Percentiles rank a stretch among this genome's conserved stretches.
phyloP scores from a whole-genome alignment of 257 asterid genomes.

The Knoxia roxburghii region DNA sequence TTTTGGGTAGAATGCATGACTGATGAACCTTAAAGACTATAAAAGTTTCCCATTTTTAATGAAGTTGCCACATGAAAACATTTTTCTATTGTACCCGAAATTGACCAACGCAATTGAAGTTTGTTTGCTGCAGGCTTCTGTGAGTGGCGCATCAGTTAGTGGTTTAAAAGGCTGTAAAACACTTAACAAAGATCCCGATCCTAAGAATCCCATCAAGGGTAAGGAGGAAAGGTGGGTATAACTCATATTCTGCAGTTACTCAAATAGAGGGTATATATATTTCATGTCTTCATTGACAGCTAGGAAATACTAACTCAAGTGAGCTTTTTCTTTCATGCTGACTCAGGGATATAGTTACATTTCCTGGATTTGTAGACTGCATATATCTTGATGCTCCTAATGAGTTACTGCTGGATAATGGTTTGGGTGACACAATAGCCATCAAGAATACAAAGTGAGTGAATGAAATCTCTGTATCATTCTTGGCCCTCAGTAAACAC shows the following conservation, averaged over 20 bases:
- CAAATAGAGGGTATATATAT: no score
- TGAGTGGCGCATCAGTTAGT: slow-evolving; percentile 65
- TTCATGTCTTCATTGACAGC: no score
- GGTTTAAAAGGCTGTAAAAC: slow-evolving; percentile 89
- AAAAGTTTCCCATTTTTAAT: background rate
- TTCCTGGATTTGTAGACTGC: slow-evolving; percentile 98
- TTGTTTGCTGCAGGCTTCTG: slow-evolving; percentile 65
- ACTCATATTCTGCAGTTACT: background rate
- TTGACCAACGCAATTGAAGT: background rate
- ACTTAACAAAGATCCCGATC: slow-evolving; percentile 91
- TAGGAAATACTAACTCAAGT: background rate
- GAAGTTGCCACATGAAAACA: background rate
- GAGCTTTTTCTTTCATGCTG: slow-evolving; percentile 13
- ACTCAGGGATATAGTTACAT: slow-evolving; percentile 70
- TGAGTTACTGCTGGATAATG: slow-evolving; percentile 73
- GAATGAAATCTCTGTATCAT: background rate
- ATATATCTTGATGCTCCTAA: slow-evolving; percentile 83
- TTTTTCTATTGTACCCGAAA: background rate
- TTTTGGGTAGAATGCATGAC: background rate
- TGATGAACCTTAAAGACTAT: background rate
- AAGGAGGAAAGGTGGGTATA: slow-evolving; percentile 73
- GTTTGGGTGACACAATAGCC: slow-evolving; percentile 67
- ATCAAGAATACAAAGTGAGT: slow-evolving; percentile 77
- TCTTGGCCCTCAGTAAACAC: background rate
- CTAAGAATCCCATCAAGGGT: slow-evolving; percentile 78